phyloP scores from a whole-genome alignment of 2,329 filamentous ascomycete genomes.

The Ceratocystis ficicola region DNA sequence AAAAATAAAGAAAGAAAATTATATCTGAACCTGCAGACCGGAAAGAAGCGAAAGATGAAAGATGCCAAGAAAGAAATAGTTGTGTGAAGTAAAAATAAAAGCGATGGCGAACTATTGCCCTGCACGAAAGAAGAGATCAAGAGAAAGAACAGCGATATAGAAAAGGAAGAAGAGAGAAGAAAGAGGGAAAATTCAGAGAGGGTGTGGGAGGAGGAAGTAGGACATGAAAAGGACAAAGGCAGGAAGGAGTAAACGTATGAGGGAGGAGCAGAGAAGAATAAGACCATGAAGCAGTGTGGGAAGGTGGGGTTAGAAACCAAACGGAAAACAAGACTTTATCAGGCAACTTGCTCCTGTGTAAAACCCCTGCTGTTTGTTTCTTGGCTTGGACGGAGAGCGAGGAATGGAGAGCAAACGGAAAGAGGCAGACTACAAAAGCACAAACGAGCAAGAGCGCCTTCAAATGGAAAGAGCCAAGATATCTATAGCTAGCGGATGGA shows the following conservation, averaged over 20 bases:
- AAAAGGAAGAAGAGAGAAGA: constrained; percentile 16
- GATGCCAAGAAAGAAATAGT: constrained; percentile 5
- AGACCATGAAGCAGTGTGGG: background rate
- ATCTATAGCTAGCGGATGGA: too few species aligned
- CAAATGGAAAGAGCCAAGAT: too few species aligned
- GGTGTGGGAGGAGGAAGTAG: background rate
- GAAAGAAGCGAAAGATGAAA: constrained; percentile 9
- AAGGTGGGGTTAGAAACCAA: background rate
- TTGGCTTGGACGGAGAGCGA: background rate
- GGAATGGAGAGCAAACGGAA: background rate
- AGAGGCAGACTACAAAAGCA: background rate
- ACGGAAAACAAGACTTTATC: background rate
- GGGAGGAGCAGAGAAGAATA: background rate
- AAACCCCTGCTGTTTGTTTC: background rate
- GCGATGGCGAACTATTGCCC: too few species aligned
- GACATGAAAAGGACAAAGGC: background rate
- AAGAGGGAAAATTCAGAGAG: constrained; percentile 17
- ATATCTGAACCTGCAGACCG: constrained; percentile 18
- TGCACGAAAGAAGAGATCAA: constrained; percentile 17
- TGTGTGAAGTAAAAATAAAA: constrained; percentile 23
- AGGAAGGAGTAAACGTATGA: background rate
- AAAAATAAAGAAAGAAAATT: constrained; percentile 17
- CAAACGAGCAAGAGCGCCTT: too few species aligned
- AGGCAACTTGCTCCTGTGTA: background rate
- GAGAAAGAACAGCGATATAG: constrained; percentile 11